Conservation (phyloP, 176 grass and related monocot genomes). For the Rhipidocladum racemiflorum region DNA sequence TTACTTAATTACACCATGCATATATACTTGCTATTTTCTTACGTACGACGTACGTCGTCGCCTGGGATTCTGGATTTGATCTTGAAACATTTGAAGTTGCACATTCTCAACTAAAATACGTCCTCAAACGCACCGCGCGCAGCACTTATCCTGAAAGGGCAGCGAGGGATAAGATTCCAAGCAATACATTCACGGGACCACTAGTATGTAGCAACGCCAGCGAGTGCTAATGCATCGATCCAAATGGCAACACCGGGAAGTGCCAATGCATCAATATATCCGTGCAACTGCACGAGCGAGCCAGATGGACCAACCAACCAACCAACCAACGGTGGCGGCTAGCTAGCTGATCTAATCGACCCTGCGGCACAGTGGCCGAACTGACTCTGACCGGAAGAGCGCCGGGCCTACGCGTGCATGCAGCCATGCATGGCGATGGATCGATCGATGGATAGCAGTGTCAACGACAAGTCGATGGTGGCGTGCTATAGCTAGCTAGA, state of each 20-base stretch:
- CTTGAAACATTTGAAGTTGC: neutral
- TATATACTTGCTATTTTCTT: neutral
- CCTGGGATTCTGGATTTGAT: neutral
- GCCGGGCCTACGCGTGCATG: neutral
- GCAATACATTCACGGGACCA: neutral
- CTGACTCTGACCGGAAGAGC: neutral
- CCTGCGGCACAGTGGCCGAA: neutral
- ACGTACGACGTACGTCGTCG: too few species aligned
- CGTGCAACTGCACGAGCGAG: neutral
- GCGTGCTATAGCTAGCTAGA: slow-evolving; percentile 4
- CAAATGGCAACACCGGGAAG: neutral
- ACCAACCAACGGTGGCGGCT: neutral
- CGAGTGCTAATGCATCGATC: neutral
- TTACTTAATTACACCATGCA: too few species aligned
- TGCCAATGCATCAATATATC: neutral
- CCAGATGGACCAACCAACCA: neutral
- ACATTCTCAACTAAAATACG: neutral
- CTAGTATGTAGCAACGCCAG: neutral
- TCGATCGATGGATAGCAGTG: neutral
- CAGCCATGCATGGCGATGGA: neutral
- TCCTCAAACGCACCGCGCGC: neutral
- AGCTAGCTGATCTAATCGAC: neutral
- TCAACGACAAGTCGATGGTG: slow-evolving; percentile 21
- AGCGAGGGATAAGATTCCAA: neutral
- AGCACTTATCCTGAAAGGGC: neutral